phyloP scores from a whole-genome alignment of 2,329 filamentous ascomycete genomes.

The Trichoderma sp. region DNA sequence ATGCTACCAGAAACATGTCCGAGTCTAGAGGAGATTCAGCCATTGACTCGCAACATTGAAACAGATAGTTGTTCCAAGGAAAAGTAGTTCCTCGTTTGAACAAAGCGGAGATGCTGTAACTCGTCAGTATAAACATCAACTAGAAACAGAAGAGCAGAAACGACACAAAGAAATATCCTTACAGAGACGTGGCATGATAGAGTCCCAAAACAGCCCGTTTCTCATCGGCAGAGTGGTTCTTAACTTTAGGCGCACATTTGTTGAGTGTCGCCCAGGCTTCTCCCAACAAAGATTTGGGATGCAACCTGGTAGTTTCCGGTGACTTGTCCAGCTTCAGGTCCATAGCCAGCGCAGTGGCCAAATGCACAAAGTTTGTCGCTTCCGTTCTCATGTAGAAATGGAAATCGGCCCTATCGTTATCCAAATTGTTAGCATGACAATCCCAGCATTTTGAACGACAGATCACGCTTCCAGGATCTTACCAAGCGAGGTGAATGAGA shows the following conservation, averaged over 20 bases:
- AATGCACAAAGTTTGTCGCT: constrained; percentile 45
- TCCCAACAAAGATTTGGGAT: constrained; percentile 39
- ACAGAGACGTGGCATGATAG: constrained; percentile 46
- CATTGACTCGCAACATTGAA: constrained; percentile 42
- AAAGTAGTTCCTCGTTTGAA: constrained; percentile 42
- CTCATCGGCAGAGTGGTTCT: constrained; percentile 41
- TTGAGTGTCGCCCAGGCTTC: constrained; percentile 40
- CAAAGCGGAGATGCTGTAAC: constrained; percentile 35
- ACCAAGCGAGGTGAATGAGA: constrained; percentile 46
- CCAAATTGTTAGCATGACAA: background rate
- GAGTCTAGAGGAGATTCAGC: constrained; percentile 38
- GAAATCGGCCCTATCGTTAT: constrained; percentile 43
- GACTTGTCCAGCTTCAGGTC: constrained; percentile 45
- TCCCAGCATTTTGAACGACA: background rate
- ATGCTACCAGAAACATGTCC: constrained; percentile 40
- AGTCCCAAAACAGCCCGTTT: constrained; percentile 47
- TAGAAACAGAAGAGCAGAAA: background rate
- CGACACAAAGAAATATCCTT: constrained; percentile 4
- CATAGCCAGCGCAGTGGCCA: constrained; percentile 44
- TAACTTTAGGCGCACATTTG: constrained; percentile 29
- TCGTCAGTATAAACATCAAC: background rate
- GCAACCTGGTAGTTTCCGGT: constrained; percentile 32
- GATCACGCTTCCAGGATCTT: constrained; percentile 1
- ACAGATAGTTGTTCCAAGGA: constrained; percentile 41
- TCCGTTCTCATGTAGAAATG: constrained; percentile 45